Percentiles rank a stretch among this genome's conserved stretches.
Conservation (phyloP, 2,329 filamentous ascomycete species). For the Huntiella moniliformis region DNA sequence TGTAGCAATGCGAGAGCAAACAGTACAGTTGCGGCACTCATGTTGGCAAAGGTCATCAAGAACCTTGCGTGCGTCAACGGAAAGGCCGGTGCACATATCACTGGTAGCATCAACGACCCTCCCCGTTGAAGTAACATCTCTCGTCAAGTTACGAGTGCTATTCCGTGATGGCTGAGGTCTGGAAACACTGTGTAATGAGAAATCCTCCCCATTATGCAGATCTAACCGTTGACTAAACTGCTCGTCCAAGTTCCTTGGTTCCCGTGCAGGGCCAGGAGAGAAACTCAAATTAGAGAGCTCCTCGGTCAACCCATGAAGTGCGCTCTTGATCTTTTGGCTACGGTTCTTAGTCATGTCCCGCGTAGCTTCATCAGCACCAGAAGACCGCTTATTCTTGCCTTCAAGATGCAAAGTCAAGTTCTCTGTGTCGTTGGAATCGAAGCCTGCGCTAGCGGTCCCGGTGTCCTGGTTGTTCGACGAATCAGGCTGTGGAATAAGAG, state of each 20-base stretch:
- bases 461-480: constrained; percentile 9
- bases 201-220: constrained; percentile 5
- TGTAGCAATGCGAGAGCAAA: constrained; percentile 35
- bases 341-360: neutral
- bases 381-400: constrained; percentile 11
- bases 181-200: constrained; percentile 5
- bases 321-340: constrained; percentile 9
- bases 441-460: constrained; percentile 14
- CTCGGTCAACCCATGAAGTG: constrained; percentile 9
- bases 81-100: constrained; percentile 26
- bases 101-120: neutral
- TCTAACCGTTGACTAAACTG: constrained; percentile 13
- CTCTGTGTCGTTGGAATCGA: constrained; percentile 14
- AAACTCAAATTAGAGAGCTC: constrained; percentile 14
- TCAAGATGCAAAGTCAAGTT: constrained; percentile 14
- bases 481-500: neutral
- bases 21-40: constrained; percentile 35
- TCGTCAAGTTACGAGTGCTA: constrained; percentile 5
- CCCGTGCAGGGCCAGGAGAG: constrained; percentile 3
- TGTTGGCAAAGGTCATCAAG: constrained; percentile 36
- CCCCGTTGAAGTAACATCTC: neutral
- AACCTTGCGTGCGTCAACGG: constrained; percentile 31
- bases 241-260: constrained; percentile 8
- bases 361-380: constrained; percentile 12
- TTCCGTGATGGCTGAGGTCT: neutral